Conservation (phyloP, 2,329 filamentous ascomycete genomes). For the Clarireedia homoeocarpa region DNA sequence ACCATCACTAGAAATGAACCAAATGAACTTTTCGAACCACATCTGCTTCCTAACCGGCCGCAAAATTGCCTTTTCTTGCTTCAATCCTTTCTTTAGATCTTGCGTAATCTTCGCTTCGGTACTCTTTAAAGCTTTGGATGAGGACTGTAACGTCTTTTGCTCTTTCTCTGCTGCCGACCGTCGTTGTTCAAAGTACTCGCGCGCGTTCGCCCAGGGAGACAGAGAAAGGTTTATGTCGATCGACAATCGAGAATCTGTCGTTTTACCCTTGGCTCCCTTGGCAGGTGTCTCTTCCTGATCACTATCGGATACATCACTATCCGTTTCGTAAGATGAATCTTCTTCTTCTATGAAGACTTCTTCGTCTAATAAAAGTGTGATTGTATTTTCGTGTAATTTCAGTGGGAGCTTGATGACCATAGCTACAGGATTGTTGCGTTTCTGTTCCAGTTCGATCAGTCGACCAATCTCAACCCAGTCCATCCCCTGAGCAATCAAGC, state of each 20-base stretch:
- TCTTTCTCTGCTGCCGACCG: conserved; percentile 78
- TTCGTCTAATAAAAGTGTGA: conserved; percentile 68
- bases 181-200: conserved; percentile 87
- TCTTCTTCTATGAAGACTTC: conserved; percentile 50
- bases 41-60: conserved; percentile 74
- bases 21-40: conserved; percentile 97
- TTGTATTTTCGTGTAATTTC: conserved; percentile 81
- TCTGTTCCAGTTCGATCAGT: conserved; percentile 81
- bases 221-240: conserved; percentile 81
- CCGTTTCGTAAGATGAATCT: conserved; percentile 53
- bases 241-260: conserved; percentile 47
- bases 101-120: conserved; percentile 82
- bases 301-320: conserved; percentile 54
- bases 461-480: conserved; percentile 91
- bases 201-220: conserved; percentile 81
- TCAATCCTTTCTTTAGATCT: conserved; percentile 79
- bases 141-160: conserved; percentile 76
- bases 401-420: conserved; percentile 79
- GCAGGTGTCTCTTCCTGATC: conserved; percentile 39
- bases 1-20: conserved; percentile 92
- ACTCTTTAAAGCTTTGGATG: conserved; percentile 75
- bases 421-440: conserved; percentile 73
- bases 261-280: conserved; percentile 31
- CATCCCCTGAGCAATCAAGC: conserved; percentile 88
- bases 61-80: conserved; percentile 83